Evolutionary conservation across 2,329 filamentous ascomycete species (phyloP), one percentile per base, ranked within the genome.

Genomic region (Tolypocladium ovalisporum): DNA sequence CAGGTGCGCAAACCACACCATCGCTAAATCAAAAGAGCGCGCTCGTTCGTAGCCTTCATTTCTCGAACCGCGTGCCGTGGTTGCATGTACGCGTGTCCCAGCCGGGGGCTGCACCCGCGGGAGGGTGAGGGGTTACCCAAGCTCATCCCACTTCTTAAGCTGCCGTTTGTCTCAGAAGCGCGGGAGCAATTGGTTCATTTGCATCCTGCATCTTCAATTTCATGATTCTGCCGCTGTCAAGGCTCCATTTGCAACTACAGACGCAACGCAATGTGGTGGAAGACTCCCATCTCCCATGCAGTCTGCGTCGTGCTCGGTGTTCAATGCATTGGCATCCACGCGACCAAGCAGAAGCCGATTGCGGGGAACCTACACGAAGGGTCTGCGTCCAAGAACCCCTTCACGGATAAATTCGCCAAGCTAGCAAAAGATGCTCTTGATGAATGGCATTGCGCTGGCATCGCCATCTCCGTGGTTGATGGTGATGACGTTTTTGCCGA

Each of bases 381-480:
- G 1, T 47, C 42, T 2, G 12, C 24, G 15, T 29, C 42, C 5
- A 29, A 47, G 42, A 47, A 47, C 24, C 64, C 63, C 1, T 56
- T 66, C 2, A 62, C 60, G 13, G 54, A 56, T 4, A 58, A 61
- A 13, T 63, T 65, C 35, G 54, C 24, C 8, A 44, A 54, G 5
- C 61, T 62, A 37, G 62, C 59, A 22, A 55, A 52, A 4, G 54
- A 59, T 22, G 58, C 55, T 0, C 51, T 69, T 35, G 58, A 65
- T 0, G 56, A 67, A 24, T 69, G 65, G 66, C 65, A 66, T 4
- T 62, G 66, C 19, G 64, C 66, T 8, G 67, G 66, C 5, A 6
- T 68, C 4, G 65, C 67, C 1, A 60, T 69, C 29, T 66, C 63
- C 1, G 64, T 70, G 1, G 56, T 70, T 24, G 67, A 70, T 39